Conservation (phyloP, 208 protist genomes). For the Balamuthia mandrillaris region DNA sequence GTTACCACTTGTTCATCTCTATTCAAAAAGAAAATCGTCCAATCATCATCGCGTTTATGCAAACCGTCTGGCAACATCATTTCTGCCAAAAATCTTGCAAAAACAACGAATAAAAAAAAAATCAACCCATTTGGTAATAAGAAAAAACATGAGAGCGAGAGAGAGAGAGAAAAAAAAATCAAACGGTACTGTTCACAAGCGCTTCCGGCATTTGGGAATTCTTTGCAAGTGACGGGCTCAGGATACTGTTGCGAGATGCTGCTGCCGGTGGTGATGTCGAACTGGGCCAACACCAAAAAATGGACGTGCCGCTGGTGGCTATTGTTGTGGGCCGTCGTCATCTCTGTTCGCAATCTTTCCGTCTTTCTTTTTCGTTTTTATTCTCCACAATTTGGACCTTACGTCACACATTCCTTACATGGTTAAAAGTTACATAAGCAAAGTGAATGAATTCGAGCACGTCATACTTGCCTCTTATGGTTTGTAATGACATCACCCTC, state of each 20-base stretch:
- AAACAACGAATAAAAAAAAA: too few species aligned
- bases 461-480: too few species aligned
- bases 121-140: too few species aligned
- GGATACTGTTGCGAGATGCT: slow-evolving; percentile 63
- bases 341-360: background rate
- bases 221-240: background rate
- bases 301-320: slow-evolving; percentile 42
- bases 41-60: slow-evolving; percentile 68
- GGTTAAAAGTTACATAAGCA: too few species aligned
- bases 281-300: slow-evolving; percentile 65
- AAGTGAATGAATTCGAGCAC: too few species aligned
- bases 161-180: too few species aligned
- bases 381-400: too few species aligned
- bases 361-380: background rate
- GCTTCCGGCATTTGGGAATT: too few species aligned
- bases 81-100: slow-evolving; percentile 60
- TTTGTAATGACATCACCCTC: too few species aligned
- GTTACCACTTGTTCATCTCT: background rate
- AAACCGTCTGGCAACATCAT: slow-evolving; percentile 74
- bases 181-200: too few species aligned
- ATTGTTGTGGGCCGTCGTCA: background rate
- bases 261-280: slow-evolving; percentile 68
- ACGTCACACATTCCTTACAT: too few species aligned
- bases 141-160: too few species aligned
- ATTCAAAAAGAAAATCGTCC: slow-evolving; percentile 70